phyloP scores from a whole-genome alignment of 73 alveolate species.

The Stentor coeruleus region DNA sequence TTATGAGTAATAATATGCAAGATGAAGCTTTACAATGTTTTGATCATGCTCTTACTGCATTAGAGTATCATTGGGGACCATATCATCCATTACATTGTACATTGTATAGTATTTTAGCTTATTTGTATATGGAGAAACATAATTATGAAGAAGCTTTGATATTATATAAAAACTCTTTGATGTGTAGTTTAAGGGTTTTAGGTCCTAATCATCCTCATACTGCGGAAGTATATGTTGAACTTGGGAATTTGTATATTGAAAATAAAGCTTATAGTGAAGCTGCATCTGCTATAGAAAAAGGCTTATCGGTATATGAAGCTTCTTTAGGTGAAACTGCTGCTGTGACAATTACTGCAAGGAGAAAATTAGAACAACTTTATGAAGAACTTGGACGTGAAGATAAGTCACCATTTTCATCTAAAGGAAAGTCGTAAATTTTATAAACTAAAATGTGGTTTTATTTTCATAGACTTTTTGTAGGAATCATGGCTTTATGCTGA shows the following conservation, averaged over 20 bases:
- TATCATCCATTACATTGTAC: slow-evolving; percentile 68
- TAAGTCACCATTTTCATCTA: no score
- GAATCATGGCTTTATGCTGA: no score
- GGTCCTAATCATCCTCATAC: slow-evolving; percentile 76
- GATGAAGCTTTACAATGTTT: slow-evolving; percentile 49
- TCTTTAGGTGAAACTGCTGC: slow-evolving; percentile 44
- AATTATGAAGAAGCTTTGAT: slow-evolving; percentile 56
- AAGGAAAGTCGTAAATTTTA: no score
- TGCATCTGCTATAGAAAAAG: slow-evolving; percentile 50
- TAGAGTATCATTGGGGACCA: slow-evolving; percentile 70
- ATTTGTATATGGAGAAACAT: slow-evolving; percentile 40
- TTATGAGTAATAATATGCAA: slow-evolving; percentile 19
- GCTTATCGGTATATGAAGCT: slow-evolving; percentile 44
- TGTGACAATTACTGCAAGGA: slow-evolving; percentile 48
- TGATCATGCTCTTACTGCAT: slow-evolving; percentile 45
- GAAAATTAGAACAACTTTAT: slow-evolving; percentile 32
- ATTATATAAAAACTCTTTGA: slow-evolving; percentile 49
- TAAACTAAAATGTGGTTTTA: no score
- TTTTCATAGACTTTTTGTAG: no score
- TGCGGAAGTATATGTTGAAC: slow-evolving; percentile 72
- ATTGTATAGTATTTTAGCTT: slow-evolving; percentile 60
- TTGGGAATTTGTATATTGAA: slow-evolving; percentile 55
- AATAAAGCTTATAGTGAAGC: slow-evolving; percentile 43
- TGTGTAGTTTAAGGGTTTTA: slow-evolving; percentile 51
- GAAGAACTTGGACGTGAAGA: neutral